Conservation (phyloP, 1,139 yeast genomes). For the Lodderomyces jiufengensis region DNA sequence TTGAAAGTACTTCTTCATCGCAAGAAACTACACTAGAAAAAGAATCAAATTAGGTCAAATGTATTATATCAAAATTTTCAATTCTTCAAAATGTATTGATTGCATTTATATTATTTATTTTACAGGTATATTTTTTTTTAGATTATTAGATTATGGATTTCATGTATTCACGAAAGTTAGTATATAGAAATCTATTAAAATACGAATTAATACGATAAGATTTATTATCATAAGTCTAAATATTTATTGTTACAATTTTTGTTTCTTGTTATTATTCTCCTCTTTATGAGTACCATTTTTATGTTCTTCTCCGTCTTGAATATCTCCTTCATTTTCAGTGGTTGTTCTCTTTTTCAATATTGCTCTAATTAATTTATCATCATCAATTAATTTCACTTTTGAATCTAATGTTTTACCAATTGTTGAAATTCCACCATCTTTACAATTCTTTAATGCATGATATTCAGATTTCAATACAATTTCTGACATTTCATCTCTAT, state of each 20-base stretch:
- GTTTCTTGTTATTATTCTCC: neutral
- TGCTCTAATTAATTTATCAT: conserved; percentile 54
- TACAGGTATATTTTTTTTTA: no score
- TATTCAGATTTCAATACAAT: conserved; percentile 55
- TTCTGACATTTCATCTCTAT: conserved; percentile 42
- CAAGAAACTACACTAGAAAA: no score
- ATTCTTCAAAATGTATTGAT: neutral
- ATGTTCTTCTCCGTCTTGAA: neutral
- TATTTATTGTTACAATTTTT: neutral
- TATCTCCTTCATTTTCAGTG: conserved; percentile 12
- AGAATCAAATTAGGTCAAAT: no score
- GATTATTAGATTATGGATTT: no score
- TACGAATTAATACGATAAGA: no score
- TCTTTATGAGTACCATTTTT: no score
- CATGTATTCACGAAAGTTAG: no score
- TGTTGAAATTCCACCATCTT: conserved; percentile 15
- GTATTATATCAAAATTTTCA: neutral
- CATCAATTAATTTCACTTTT: conserved; percentile 44
- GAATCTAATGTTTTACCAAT: conserved; percentile 28
- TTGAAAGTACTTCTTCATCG: no score
- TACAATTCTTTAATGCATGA: conserved; percentile 43
- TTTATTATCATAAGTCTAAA: no score
- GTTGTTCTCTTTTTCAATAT: conserved; percentile 49
- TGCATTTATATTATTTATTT: neutral
- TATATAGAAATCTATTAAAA: no score